Conservation (phyloP, 768 basidiomycete genomes). For the Pleurotus tuoliensis region DNA sequence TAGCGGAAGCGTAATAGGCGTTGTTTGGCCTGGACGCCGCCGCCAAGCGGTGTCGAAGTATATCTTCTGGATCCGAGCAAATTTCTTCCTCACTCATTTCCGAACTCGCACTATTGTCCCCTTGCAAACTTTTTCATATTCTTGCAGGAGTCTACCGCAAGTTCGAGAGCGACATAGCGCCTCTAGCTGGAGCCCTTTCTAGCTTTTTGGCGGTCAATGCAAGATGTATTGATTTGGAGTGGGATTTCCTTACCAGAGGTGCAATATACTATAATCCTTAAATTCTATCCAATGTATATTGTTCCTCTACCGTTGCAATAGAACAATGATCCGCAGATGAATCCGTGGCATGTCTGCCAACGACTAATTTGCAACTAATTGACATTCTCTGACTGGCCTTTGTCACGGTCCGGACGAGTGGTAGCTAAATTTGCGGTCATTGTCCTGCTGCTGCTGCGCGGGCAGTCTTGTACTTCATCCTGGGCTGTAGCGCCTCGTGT, state of each 20-base stretch:
- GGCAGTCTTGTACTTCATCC: too few species aligned
- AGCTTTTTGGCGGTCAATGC: neutral
- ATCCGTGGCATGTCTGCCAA: neutral
- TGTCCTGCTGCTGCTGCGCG: too few species aligned
- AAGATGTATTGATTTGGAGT: neutral
- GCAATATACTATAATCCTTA: neutral
- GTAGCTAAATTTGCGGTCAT: too few species aligned
- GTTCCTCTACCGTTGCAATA: neutral
- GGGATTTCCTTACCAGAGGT: slow-evolving; percentile 7
- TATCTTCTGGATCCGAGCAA: neutral
- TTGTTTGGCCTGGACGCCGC: too few species aligned
- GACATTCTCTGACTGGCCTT: too few species aligned
- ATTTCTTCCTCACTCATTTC: neutral
- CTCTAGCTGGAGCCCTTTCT: slow-evolving; percentile 5
- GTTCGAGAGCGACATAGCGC: neutral
- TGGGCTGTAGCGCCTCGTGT: too few species aligned
- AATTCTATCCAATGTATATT: neutral
- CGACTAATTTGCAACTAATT: too few species aligned
- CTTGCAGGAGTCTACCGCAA: slow-evolving; percentile 7
- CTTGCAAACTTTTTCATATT: slow-evolving; percentile 1
- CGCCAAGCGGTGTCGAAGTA: too few species aligned
- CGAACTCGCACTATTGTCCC: slow-evolving; percentile 6
- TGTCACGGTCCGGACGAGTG: too few species aligned
- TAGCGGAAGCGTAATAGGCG: neutral
- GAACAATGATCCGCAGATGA: neutral